Evolutionary conservation across 2,329 filamentous ascomycete species (phyloP), one percentile per base, ranked within the genome.

Genomic region (Celoporthe dispersa): DNA sequence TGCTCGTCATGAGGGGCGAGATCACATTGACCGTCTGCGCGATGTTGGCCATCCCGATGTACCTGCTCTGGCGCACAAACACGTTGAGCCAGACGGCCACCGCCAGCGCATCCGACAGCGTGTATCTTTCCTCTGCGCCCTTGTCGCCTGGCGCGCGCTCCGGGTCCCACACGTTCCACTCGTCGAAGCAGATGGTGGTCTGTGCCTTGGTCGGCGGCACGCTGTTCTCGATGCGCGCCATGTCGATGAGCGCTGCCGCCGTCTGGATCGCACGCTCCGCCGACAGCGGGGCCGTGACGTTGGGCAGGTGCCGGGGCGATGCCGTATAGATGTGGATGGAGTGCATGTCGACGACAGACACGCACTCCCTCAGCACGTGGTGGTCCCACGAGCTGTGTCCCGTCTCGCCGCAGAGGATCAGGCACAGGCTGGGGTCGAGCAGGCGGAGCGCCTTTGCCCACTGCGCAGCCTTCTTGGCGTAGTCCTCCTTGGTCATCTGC

Each of bases 121-220:
- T 93, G 81, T 94, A 93, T 75, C 80, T 82, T 77, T 94, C 91
- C 79, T 94, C 92, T 7, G 90, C 92, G 22, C 92, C 92, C 71
- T 86, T 79, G 75, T 91, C 88, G 22, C 92, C 92, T 0, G 90
- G 90, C 0, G 92, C 91, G 11, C 91, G 87, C 67, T 85, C 83
- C 0, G 91, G 90, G 75, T 93, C 91, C 92, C 92, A 94, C 11
- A 94, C 91, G 78, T 94, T 94, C 92, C 92, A 94, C 79, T 94
- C 92, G 77, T 94, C 92, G 77, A 94, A 94, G 83, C 92, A 94
- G 77, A 94, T 93, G 66, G 86, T 91, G 62, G 88, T 90, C 3
- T 86, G 82, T 4, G 87, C 86, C n/a, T 90, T 86, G 0, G 83
- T 81, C 0, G 85, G 80, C 0, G 90, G 85, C 0, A 91, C 85